Conservation (phyloP, 1,284 basidiomycete genomes). For the Rhodotorula sp. region DNA sequence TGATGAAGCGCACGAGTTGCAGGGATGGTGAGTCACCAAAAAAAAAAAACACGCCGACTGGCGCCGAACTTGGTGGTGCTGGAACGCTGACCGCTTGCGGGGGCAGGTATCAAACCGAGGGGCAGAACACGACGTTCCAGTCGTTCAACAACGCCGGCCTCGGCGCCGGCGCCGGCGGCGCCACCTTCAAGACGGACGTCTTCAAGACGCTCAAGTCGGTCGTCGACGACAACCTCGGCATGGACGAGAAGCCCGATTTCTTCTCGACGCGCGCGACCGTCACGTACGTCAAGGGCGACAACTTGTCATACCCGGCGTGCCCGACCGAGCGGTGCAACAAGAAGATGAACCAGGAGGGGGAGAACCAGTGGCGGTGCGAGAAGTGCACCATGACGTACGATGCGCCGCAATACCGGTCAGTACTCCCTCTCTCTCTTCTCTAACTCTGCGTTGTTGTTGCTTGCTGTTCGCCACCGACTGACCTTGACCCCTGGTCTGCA, state of each 20-base stretch:
- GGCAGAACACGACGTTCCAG: slow-evolving; percentile 64
- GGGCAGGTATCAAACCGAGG: slow-evolving; percentile 62
- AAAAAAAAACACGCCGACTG: no score
- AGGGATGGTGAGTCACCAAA: slow-evolving; percentile 71
- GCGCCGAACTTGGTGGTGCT: background rate
- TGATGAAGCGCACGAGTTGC: slow-evolving; percentile 74
- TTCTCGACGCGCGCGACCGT: slow-evolving; percentile 82
- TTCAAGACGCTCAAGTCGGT: slow-evolving; percentile 76
- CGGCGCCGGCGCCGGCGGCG: slow-evolving; percentile 45
- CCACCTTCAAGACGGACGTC: slow-evolving; percentile 53
- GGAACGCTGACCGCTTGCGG: background rate
- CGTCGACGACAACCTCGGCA: slow-evolving; percentile 66
- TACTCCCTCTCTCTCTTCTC: slow-evolving; percentile 15
- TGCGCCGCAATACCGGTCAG: slow-evolving; percentile 77
- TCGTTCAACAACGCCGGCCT: slow-evolving; percentile 60
- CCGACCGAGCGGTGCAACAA: slow-evolving; percentile 79
- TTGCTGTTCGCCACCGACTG: background rate
- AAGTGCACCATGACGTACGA: slow-evolving; percentile 79
- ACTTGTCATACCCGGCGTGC: slow-evolving; percentile 87
- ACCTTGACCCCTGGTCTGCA: slow-evolving; percentile 46
- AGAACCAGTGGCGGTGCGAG: slow-evolving; percentile 79
- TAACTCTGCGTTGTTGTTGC: no score
- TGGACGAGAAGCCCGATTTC: slow-evolving; percentile 71
- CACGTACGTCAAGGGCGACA: slow-evolving; percentile 84
- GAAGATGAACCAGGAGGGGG: slow-evolving; percentile 73